Conservation (phyloP, 139 green algal genomes). For the Spirogloea muscicola region DNA sequence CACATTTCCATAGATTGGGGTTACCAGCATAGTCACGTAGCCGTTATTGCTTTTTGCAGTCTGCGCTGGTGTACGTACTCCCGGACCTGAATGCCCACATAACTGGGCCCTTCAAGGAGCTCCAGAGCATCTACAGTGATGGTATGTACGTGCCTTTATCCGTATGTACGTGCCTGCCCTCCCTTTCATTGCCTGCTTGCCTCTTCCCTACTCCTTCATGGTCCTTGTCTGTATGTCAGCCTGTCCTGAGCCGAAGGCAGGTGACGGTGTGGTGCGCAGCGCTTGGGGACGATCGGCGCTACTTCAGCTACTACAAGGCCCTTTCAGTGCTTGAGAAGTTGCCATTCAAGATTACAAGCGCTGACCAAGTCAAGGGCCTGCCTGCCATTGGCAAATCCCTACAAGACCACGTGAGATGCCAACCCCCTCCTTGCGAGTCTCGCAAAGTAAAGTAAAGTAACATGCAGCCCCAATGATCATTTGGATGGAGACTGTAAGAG, state of each 20-base stretch:
- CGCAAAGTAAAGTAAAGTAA: neutral
- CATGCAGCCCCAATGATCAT: too few relatives aligned
- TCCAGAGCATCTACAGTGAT: conserved; percentile 40
- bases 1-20: too few relatives aligned
- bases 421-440: neutral
- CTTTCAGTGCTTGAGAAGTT: conserved; percentile 40
- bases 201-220: neutral
- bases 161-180: too few relatives aligned
- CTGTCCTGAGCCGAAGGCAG: too few relatives aligned
- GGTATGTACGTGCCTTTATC: too few relatives aligned
- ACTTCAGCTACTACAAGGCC: conserved; percentile 43
- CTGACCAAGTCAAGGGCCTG: conserved; percentile 39
- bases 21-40: too few relatives aligned
- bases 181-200: neutral
- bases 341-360: conserved; percentile 20
- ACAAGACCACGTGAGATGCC: conserved; percentile 1
- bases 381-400: conserved; percentile 28
- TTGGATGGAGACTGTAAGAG: neutral
- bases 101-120: conserved; percentile 2
- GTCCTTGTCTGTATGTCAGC: neutral
- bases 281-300: conserved; percentile 27
- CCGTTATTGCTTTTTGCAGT: neutral
- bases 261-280: conserved; percentile 12
- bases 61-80: conserved; percentile 1
- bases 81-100: conserved; percentile 27